Evolutionary conservation across 352 stramenopile species (phyloP).

Genomic region (Globisporangium nagaii): DNA sequence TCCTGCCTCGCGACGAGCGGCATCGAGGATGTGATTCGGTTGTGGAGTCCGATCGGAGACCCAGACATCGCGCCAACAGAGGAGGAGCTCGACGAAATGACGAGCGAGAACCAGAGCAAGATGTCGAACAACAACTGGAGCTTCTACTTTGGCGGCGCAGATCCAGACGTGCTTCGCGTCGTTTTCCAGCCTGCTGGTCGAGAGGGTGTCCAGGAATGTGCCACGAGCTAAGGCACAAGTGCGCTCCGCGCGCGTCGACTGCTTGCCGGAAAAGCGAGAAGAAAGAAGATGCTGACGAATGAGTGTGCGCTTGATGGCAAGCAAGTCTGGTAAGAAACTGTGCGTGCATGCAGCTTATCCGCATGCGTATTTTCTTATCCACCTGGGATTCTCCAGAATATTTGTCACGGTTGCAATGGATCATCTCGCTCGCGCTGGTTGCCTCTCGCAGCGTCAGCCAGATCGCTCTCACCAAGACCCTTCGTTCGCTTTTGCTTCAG

Average conservation of each 20-base stretch:
- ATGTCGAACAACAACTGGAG: slow-evolving; percentile 51
- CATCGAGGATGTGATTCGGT: slow-evolving; percentile 76
- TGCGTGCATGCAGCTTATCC: too few species aligned
- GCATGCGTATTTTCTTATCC: too few species aligned
- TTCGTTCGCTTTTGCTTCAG: slow-evolving; percentile 1
- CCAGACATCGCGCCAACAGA: slow-evolving; percentile 31
- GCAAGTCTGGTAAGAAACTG: too few species aligned
- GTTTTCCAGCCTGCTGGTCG: slow-evolving; percentile 53
- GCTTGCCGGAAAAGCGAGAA: too few species aligned
- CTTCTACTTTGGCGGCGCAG: slow-evolving; percentile 29
- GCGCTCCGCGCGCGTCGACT: not conserved
- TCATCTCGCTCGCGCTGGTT: not conserved
- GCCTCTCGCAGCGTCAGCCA: not conserved
- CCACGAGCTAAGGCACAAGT: slow-evolving; percentile 35
- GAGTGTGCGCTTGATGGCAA: too few species aligned
- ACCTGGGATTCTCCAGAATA: too few species aligned
- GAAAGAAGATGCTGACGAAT: too few species aligned
- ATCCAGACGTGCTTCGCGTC: slow-evolving; percentile 61
- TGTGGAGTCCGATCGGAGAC: slow-evolving; percentile 62
- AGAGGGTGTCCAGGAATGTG: slow-evolving; percentile 63
- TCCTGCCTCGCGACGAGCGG: slow-evolving; percentile 75
- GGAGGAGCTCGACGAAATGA: slow-evolving; percentile 48
- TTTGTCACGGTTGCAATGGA: not conserved
- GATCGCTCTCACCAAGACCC: not conserved
- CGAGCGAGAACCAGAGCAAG: slow-evolving; percentile 53